phyloP scores from a whole-genome alignment of 148 eudicot genomes.

The Spergularia marina region DNA sequence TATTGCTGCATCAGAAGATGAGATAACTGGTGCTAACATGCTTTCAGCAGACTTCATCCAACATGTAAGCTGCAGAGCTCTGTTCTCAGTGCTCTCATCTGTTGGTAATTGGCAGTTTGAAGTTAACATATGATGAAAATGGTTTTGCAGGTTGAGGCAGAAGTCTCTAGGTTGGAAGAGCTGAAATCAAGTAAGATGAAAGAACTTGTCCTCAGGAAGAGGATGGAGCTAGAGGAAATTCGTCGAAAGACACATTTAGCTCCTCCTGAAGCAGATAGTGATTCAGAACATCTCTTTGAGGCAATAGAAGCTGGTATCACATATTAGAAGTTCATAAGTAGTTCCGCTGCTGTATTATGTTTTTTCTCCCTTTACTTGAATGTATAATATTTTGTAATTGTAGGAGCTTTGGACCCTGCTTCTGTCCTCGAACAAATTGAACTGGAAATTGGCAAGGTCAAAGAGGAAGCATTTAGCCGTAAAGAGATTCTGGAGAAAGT shows the following conservation, averaged over 20 bases:
- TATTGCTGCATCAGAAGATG: conserved; percentile 73
- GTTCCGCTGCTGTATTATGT: neutral
- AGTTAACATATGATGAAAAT: neutral
- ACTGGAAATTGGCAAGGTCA: conserved; percentile 63
- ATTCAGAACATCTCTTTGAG: conserved; percentile 51
- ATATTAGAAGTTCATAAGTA: neutral
- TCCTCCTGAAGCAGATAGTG: conserved; percentile 51
- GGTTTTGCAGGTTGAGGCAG: conserved; percentile 67
- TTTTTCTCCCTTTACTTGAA: neutral
- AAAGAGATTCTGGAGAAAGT: conserved; percentile 88
- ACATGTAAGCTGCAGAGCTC: conserved; percentile 39
- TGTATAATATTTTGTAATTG: conserved; percentile 13
- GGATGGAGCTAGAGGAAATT: conserved; percentile 74
- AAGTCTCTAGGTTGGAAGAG: conserved; percentile 80
- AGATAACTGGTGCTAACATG: conserved; percentile 63
- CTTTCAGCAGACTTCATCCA: conserved; percentile 65
- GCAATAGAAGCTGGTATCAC: conserved; percentile 76
- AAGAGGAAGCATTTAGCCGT: conserved; percentile 91
- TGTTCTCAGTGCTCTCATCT: neutral
- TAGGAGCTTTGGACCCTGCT: conserved; percentile 81
- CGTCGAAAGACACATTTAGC: conserved; percentile 79
- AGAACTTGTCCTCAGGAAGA: conserved; percentile 88
- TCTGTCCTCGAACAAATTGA: conserved; percentile 78
- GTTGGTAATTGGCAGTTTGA: conserved; percentile 1
- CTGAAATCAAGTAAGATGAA: conserved; percentile 88